Base-by-base conservation (phyloP, 2,329 filamentous ascomycete genomes). In the Colletotrichum sp. region DNA sequence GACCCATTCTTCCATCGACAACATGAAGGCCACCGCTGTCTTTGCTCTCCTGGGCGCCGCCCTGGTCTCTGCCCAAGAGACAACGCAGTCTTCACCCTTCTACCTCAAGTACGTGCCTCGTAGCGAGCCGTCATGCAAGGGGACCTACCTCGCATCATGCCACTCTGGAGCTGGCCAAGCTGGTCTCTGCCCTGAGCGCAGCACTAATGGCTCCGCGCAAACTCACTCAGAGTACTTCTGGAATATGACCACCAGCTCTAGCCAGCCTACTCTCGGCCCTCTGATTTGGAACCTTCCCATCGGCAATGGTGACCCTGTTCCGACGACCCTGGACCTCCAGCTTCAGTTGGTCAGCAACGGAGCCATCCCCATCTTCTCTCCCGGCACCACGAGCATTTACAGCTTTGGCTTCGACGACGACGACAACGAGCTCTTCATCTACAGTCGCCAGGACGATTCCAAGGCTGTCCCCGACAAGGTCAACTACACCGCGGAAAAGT, bases 161-260 rank as follows among this genome's bases (percentile, higher is more conserved):
- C 76, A 78, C 32, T 76, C 76, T 15, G 76, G 74, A 28, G 76
- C 76, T 39, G 76, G 39, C 24, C 65, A 77, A 24, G 59, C 71
- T 18, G 76, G 76, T 13, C 69, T 78, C 26, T 78, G 76, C 65
- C 65, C 71, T 4, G 76, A 76, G 55, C 32, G 18, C 9, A 28
- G 30, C 13, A 28, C 13, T 34, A 30, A 32, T 24, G 34, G 34
- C 32, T n/a, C 34, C 15, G 55, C 34, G 59, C 24, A 55, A 30
- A 49, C 26, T 36, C 16, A 26, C 34, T 15, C 28, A 7, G 13
- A 63, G n/a, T 75, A 67, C 63, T 73, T 67, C 34, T 57, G 67
- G 55, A 72, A 75, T 10, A 44, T 68, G 63, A 76, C 72, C 8
- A 44, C 63, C 13, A 26, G n/a, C 6, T 68, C 28, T 18, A 15